phyloP scores from a whole-genome alignment of 2,329 filamentous ascomycete species.

The Paracamarosporium sp. region DNA sequence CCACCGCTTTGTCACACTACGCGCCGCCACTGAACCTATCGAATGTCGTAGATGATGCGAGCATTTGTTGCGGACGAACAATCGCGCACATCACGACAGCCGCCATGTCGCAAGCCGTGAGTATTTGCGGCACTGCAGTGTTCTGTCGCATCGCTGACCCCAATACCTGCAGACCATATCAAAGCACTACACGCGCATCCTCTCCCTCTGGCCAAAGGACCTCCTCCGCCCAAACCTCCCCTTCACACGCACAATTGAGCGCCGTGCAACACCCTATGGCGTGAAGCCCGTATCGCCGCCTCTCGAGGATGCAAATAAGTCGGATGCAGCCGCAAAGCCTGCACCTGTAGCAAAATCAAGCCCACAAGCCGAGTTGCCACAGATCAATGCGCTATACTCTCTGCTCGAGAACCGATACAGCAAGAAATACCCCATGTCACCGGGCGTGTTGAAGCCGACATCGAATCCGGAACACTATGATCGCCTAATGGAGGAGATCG shows the following conservation, averaged over 20 bases:
- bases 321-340: conserved; percentile 10
- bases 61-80: neutral
- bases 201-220: conserved; percentile 59
- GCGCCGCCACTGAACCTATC: conserved; percentile 1
- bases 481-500: conserved; percentile 44
- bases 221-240: conserved; percentile 55
- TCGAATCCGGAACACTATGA: conserved; percentile 45
- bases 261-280: conserved; percentile 44
- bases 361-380: conserved; percentile 47
- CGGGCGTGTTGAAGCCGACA: conserved; percentile 36
- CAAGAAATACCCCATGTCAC: conserved; percentile 45
- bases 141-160: neutral
- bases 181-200: conserved; percentile 59
- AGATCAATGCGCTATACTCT: conserved; percentile 65
- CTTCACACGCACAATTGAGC: conserved; percentile 53
- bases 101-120: conserved; percentile 4
- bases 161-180: conserved; percentile 37
- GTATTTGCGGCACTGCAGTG: neutral
- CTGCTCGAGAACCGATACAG: conserved; percentile 66
- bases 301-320: conserved; percentile 14
- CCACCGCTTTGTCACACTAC: conserved; percentile 7
- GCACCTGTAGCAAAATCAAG: conserved; percentile 17
- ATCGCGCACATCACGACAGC: neutral
- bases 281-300: conserved; percentile 29
- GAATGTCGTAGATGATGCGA: conserved; percentile 4